phyloP scores from a whole-genome alignment of 1,284 basidiomycete genomes.

The Rhodofomes roseus region DNA sequence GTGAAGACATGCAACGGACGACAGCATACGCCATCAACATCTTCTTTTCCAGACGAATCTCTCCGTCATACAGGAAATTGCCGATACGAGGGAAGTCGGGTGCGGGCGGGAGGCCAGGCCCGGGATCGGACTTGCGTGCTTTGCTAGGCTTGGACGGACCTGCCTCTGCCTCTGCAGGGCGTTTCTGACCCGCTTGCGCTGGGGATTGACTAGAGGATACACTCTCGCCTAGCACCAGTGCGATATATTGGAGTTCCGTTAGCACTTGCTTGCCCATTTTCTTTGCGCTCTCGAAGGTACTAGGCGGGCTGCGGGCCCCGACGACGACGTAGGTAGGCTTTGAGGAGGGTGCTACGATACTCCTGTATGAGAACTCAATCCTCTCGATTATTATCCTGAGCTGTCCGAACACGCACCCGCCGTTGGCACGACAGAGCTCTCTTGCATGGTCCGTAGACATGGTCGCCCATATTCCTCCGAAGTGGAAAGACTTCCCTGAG shows the following conservation, averaged over 20 bases:
- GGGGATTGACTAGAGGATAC: neutral
- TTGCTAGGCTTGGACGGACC: neutral
- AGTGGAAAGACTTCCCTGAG: neutral
- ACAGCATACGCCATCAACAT: neutral
- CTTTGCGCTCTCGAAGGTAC: neutral
- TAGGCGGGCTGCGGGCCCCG: neutral
- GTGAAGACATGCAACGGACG: neutral
- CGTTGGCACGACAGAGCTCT: neutral
- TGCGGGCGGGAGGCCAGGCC: neutral
- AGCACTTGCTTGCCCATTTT: neutral
- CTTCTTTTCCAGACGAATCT: neutral
- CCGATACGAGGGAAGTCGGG: neutral
- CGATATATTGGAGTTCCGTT: neutral
- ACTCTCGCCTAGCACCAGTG: neutral
- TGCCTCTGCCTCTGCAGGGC: neutral
- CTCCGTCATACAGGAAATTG: neutral
- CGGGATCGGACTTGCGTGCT: neutral
- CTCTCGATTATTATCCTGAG: neutral
- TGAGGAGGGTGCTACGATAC: too few species aligned
- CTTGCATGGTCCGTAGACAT: neutral
- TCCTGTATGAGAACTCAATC: too few species aligned
- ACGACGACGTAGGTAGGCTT: neutral
- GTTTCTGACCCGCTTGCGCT: neutral
- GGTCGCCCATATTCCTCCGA: neutral
- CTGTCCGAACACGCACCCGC: neutral